Base-by-base conservation (phyloP, 2,329 filamentous ascomycete genomes). In the Ceratocystis diversiconidia region DNA sequence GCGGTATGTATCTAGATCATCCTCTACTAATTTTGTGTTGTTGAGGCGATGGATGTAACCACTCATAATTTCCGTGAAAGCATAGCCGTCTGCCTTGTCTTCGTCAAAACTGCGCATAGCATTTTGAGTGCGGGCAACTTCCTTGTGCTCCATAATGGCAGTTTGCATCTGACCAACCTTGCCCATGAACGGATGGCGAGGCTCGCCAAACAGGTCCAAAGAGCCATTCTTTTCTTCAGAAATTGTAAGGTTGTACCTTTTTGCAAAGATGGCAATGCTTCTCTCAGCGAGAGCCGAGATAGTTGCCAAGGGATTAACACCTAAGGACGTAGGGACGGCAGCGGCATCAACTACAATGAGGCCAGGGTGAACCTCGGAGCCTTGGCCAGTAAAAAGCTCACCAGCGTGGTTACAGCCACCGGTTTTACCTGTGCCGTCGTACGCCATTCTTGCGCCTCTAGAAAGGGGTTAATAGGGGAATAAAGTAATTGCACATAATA, bases 231-330 rank as follows among this genome's bases (percentile, higher is more conserved):
- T 74, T 25, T 77, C 73, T 1, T 74, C 72, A 66, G 79, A 76
- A 63, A 85, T 79, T 5, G 66, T 68, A 10, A 85, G 74, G 0
- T 70, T 70, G 5, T 75, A 70, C 7, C 74, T 73, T 63, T 73
- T 69, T 1, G 79, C 76, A 62, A 81, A 80, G 5, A 77, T 71
- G 63, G 82, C 80, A 5, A 87, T 79, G 0, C 82, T 81, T 8
- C 86, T 77, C 73, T 88, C 86, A 0, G 86, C 85, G 22, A 89
- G 78, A 2, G 86, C 85, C 0, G 85, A 81, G 69, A 88, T 88
- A 0, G 85, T 89, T 1, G 85, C 86, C 63, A 87, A 80, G 0
- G 86, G 85, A 70, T 89, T 89, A 2, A 84, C 83, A 15, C 85
- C 80, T 1, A 88, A 75, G 0, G 85, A 80, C 6, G 80, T 79